Base-by-base conservation (phyloP, 768 basidiomycete genomes). In the Leccinum fibrillosum region DNA sequence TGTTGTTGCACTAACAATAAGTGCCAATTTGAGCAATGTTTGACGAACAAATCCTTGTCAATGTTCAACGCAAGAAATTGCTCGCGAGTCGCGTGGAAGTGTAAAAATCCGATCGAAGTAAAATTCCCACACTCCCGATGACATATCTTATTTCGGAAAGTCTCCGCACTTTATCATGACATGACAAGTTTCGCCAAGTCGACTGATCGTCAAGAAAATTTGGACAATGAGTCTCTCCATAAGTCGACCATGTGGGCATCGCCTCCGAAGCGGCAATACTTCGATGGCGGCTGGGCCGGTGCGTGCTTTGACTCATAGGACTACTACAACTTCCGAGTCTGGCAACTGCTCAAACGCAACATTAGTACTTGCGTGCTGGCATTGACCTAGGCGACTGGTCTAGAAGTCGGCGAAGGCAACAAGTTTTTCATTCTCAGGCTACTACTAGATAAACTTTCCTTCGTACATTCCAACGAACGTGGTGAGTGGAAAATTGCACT, bases 71-170 rank as follows among this genome's bases (percentile, higher is more conserved):
- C 30, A 30, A 53, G 52, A 15, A 35, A 35, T 39, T 39, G 15
- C 15, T 23, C 23, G 44, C 37, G 37, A 17, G 5, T 23, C 23
- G 44, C 37, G 37, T 37, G 5, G 32, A 34, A 11, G 12, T 13
- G 23, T 8, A 23, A 23, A 23, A 23, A 23, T 23, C 23, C 23
- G 23, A 23, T 23, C 23, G 21, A 10, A 30, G 13, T 11, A 35
- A 57, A 57, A 44, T 52, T 67, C 59, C 35, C 66, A 63, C 64
- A 10, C 6, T 5, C 1, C 66, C 66, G 67, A 57, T 42, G 34
- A 68, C 62, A 69, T 62, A 54, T 59, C 67, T 45, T 11, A 12
- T 58, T 69, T 50, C 54, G 54, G 67, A 60, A 69, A 54, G 26
- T 50, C 67, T 64, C 64, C 30, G 23, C 4, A 17, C n/a, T n/a